Percentiles rank a stretch among this genome's conserved stretches.
phyloP scores from a whole-genome alignment of 106 monocot genomes.

The Phalaenopsis aphrodite region DNA sequence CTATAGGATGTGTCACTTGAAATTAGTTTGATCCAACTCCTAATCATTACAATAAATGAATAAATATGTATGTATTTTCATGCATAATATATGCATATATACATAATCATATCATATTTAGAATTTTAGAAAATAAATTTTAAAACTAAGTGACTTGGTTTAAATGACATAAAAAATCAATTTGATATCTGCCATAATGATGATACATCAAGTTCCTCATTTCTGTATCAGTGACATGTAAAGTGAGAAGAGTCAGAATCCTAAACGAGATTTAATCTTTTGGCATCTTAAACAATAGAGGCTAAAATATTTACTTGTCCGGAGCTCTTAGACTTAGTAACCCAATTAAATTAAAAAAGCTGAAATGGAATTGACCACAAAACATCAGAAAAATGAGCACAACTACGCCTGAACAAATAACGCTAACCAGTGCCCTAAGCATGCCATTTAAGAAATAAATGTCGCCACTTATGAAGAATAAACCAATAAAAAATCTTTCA shows the following conservation, averaged over 20 bases:
- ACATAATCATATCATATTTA: background rate
- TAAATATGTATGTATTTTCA: background rate
- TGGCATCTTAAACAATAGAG: background rate
- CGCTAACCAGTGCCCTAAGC: background rate
- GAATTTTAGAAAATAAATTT: background rate
- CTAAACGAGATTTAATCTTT: too few species aligned
- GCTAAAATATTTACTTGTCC: too few species aligned
- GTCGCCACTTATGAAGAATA: background rate
- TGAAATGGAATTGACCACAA: background rate
- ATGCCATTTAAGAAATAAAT: background rate
- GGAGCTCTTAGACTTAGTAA: background rate
- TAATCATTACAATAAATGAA: too few species aligned
- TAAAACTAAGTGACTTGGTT: background rate
- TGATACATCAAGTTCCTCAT: background rate
- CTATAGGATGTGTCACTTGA: too few species aligned
- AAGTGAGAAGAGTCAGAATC: too few species aligned
- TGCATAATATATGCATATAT: background rate
- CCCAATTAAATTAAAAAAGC: background rate
- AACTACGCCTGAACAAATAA: background rate
- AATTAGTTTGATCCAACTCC: too few species aligned
- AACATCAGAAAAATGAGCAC: background rate
- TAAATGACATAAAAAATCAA: too few species aligned
- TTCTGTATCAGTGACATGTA: background rate
- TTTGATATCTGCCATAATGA: too few species aligned
- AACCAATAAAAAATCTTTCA: background rate